Base-by-base conservation (phyloP, 768 basidiomycete genomes). In the Suillus bovinus region DNA sequence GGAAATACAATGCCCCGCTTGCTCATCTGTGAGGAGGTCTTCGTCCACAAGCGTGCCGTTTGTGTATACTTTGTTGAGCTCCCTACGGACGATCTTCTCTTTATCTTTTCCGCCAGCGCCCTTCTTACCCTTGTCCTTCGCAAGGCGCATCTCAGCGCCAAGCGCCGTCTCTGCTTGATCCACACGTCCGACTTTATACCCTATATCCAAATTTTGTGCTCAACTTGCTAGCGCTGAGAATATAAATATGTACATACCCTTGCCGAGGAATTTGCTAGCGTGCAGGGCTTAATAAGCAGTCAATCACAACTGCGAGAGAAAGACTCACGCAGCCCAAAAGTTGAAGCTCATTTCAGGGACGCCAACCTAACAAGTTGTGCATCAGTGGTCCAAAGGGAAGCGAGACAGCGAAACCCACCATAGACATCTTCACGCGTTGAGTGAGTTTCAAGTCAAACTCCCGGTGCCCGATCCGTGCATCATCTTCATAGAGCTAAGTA, bases 111-210 rank as follows among this genome's bases (percentile, higher is more conserved):
- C 87, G 0, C 69, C 73, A 66, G 69, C 44, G 71, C 79, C 11
- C 73, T 77, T 82, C 27, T 27, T 56, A 56, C 76, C 76, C 65
- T 78, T 81, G 17, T 76, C 76, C 68, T 90, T 90, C 24, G 93
- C 92, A 63, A 91, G 74, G 33, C 96, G 89, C 92, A 99, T 96
- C 75, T 99, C 96, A 24, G 93, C 94, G 27, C 96, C 97, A 13
- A 99, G 87, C 0, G 95, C 95, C 0, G 97, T 99, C 78, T 99
- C 97, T 0, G 90, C 87, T 74, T 99, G 97, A 70, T 98, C 96
- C 20, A 99, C 97, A 14, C 93, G 88, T 8, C 97, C 97, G 58
- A 99, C 93, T 76, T 96, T 96, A 77, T 95, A 91, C 0, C 93
- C 92, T 90, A 61, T 41, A 29, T 10, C 11, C 9, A 2, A 41